Base-by-base conservation (phyloP, 2,329 filamentous ascomycete genomes). In the Claviceps cyperi region DNA sequence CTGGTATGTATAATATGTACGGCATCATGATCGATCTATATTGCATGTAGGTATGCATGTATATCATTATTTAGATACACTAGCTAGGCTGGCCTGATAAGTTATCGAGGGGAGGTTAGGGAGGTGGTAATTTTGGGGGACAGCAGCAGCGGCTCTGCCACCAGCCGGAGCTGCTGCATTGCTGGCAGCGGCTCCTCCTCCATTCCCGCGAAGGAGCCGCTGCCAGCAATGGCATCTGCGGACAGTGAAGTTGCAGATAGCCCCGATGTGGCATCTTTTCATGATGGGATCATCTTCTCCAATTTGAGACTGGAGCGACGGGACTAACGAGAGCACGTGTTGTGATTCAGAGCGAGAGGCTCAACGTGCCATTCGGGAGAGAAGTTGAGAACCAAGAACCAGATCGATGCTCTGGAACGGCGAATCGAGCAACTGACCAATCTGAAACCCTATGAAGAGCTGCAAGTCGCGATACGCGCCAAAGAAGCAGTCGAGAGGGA, bases 371-470 rank as follows among this genome's bases (percentile, higher is more conserved):
- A 92, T 94, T 52, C 77, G 87, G 41, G 85, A 91, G 68, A 79
- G n/a, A n/a, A n/a, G n/a, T n/a, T n/a, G n/a, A n/a, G 87, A 50
- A 92, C 86, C 28, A 87, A 83, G 67, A 78, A 80, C 51, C 84
- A 86, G 64, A 92, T 92, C 57, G 85, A 91, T 62, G 70, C 68
- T 6, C 71, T 92, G 52, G 84, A 92, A 64, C 74, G 73, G 53
- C 75, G 78, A 54, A 89, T 94, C 53, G 73, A 77, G 50, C 84
- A 91, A 54, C 74, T 94, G 56, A 86, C 85, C 51, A 83, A 77
- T 51, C 84, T 88, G 66, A 81, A 90, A 64, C 86, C 87, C 0
- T 90, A 89, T 58, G 82, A 86, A 62, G 88, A 95, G 62, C 76
- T 94, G 19, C 86, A 94, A 65, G 73, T 78, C 28, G 85, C 81